Evolutionary conservation across 169 alveolate species (phyloP), one percentile per base, ranked within the genome.

Genomic region (Babesia gibsoni): DNA sequence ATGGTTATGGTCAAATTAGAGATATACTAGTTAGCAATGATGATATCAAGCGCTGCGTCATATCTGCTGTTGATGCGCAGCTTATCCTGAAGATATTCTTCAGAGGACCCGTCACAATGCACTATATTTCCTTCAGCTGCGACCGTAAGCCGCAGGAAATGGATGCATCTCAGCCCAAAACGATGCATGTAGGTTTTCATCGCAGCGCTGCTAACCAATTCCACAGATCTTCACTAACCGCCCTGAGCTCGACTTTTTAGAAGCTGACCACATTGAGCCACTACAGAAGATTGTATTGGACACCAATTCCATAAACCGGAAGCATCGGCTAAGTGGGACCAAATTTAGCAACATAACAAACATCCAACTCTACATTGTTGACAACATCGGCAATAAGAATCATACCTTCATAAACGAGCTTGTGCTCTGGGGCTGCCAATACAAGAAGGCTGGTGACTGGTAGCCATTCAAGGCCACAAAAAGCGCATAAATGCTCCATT

Each of bases 31-130:
- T 52, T 27, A n/a, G 57, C 61, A 30, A 63, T 14, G 48, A 22
- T 22, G 23, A 25, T 7, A 18, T 3, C 22, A 36, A 25, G 45
- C 32, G 64, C 12, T 41, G 54, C 52, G 30, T 74, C 57, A 72
- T 74, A 8, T 74, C 84, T 7, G 84, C 63, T 30, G 84, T 74
- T 18, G 84, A 74, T 61, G 69, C 48, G 46, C 84, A 74, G 73
- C 57, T 74, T 36, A 74, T 74, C n/a, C 73, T 74, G 58, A 74
- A 74, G 52, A 7, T 74, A 7, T 63, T 65, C 48, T 74, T 74
- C 70, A 16, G 25, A 33, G 73, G 53, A 32, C 84, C 84, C 32
- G 83, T 72, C 16, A 22, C 37, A 46, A 41, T 66, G 20, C 25
- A 39, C 27, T 27, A 23, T 33, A 52, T 74, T 18, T 20, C 14